phyloP scores from a whole-genome alignment of 768 basidiomycete species.

The Rhodotorula kratochvilovae region DNA sequence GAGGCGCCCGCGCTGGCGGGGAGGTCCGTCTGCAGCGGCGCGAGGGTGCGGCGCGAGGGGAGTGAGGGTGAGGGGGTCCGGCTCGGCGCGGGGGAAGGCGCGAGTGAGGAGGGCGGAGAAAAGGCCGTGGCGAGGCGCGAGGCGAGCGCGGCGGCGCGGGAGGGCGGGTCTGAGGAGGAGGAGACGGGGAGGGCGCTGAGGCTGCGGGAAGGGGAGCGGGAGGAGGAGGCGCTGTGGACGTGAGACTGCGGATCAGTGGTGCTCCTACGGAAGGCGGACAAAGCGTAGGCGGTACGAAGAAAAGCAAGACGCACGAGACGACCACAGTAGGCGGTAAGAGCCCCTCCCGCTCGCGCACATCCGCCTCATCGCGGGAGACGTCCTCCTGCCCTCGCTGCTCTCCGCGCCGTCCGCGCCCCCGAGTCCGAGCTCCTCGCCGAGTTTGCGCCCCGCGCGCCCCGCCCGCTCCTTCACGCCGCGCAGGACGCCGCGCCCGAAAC shows the following conservation, averaged over 20 bases:
- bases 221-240: no score
- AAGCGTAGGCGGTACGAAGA: no score
- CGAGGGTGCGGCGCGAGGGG: not conserved
- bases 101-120: not conserved
- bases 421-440: not conserved
- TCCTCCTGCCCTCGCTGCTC: not conserved
- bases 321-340: not conserved
- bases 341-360: not conserved
- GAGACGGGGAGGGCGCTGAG: not conserved
- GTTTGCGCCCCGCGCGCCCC: not conserved
- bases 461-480: not conserved
- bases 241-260: no score
- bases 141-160: not conserved
- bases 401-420: not conserved
- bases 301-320: not conserved
- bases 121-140: not conserved
- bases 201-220: not conserved
- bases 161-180: not conserved
- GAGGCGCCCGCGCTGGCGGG: not conserved
- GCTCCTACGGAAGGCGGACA: no score
- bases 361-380: no score
- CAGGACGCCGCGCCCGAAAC: not conserved
- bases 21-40: no score
- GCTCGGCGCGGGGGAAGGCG: not conserved
- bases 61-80: no score